Conservation (phyloP, 148 eudicot genomes). For the Camellia sinensis region DNA sequence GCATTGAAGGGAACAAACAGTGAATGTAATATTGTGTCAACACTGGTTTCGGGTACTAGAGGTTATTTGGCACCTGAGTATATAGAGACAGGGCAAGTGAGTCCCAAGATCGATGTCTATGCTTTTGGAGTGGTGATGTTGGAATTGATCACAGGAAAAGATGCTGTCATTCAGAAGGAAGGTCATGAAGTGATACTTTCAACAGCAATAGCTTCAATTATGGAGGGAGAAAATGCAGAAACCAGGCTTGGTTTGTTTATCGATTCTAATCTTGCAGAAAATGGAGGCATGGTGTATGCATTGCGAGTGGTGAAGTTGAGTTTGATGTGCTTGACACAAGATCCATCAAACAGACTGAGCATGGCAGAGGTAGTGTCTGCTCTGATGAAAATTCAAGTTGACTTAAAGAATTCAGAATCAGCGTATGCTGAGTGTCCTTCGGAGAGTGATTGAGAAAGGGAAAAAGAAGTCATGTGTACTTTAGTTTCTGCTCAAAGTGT, state of each 20-base stretch:
- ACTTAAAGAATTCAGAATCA: conserved; percentile 6
- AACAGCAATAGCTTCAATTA: conserved; percentile 4
- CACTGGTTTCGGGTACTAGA: conserved; percentile 27
- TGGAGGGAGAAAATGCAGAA: conserved; percentile 27
- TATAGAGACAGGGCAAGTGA: conserved; percentile 23
- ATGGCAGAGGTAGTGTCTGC: conserved; percentile 37
- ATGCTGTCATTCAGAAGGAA: conserved; percentile 22
- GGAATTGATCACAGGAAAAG: conserved; percentile 39
- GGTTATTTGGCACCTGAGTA: conserved; percentile 56
- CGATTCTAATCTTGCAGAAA: conserved; percentile 19
- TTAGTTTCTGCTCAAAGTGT: neutral
- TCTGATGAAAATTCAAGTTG: conserved; percentile 23
- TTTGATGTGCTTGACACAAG: conserved; percentile 30
- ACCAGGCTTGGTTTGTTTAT: conserved; percentile 18
- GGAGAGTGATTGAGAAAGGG: neutral
- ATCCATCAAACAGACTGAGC: conserved; percentile 36
- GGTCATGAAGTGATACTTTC: conserved; percentile 28
- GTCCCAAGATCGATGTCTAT: conserved; percentile 42
- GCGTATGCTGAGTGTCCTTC: neutral
- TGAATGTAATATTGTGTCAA: neutral
- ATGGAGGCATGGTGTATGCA: conserved; percentile 21
- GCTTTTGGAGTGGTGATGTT: conserved; percentile 49
- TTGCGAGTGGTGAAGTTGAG: conserved; percentile 27
- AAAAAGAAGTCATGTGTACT: neutral
- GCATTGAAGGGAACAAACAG: conserved; percentile 11